Evolutionary conservation across 2,329 filamentous ascomycete genomes (phyloP).

Genomic region (Dothistroma pini): DNA sequence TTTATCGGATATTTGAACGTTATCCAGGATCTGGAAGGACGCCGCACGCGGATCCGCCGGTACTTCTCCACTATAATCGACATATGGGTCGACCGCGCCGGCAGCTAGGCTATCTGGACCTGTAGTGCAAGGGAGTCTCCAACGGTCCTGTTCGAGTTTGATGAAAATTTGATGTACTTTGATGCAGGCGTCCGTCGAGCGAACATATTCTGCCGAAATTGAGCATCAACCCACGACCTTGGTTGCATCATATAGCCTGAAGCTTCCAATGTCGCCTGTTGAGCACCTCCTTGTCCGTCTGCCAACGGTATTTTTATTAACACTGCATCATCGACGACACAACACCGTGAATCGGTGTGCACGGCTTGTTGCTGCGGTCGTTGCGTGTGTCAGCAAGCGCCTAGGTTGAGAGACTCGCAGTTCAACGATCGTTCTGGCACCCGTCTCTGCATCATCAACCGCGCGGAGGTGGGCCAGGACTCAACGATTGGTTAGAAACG

Average conservation of each 20-base stretch:
- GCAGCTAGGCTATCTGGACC: slow-evolving; percentile 13
- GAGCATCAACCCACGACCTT: neutral
- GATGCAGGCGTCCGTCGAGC: neutral
- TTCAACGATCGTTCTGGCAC: neutral
- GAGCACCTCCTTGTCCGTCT: neutral
- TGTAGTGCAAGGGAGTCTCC: slow-evolving; percentile 6
- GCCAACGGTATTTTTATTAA: neutral
- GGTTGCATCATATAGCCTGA: slow-evolving; percentile 9
- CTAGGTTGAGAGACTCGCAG: neutral
- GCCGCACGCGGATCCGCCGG: slow-evolving; percentile 7
- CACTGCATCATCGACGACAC: neutral
- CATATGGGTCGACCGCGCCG: slow-evolving; percentile 8
- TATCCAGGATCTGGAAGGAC: slow-evolving; percentile 11
- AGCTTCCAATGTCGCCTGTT: slow-evolving; percentile 10
- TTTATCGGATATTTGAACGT: slow-evolving; percentile 8
- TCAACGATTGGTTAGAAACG: neutral
- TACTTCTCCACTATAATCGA: slow-evolving; percentile 3
- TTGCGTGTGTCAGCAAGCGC: slow-evolving; percentile 4
- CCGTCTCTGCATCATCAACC: slow-evolving; percentile 2
- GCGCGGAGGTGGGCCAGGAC: slow-evolving; percentile 1
- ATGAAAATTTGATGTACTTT: slow-evolving; percentile 10
- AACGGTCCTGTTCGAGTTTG: slow-evolving; percentile 12
- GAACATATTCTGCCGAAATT: slow-evolving; percentile 16
- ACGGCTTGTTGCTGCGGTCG: neutral
- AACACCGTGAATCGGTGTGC: neutral